A percentile compares a stretch with the other conserved stretches of the same genome.
Evolutionary conservation across 495 filamentous ascomycete genomes (phyloP).

Genomic region (Hyphodiscus hymeniophilus): DNA sequence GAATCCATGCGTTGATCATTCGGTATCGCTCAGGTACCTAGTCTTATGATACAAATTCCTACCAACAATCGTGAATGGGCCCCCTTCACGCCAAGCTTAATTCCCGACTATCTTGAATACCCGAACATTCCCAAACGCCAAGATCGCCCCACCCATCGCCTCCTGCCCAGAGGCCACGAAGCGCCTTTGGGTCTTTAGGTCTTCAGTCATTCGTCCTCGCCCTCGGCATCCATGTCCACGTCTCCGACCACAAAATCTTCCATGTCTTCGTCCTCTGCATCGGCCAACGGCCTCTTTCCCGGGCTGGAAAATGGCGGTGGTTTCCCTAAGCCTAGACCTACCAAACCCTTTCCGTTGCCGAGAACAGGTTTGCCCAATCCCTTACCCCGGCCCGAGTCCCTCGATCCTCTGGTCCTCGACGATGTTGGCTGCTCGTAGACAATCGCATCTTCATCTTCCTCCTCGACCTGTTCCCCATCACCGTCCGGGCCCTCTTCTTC

Average conservation of each 20-base stretch:
- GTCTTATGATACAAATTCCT: not conserved
- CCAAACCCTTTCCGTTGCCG: conserved; percentile 15
- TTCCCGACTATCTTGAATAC: not conserved
- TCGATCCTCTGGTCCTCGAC: conserved; percentile 9
- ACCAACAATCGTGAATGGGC: not conserved
- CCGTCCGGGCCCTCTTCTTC: conserved; percentile 18
- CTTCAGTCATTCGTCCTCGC: conserved; percentile 19
- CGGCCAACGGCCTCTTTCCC: conserved; percentile 14
- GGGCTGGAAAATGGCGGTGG: conserved; percentile 4
- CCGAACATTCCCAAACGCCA: not conserved
- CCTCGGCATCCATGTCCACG: conserved; percentile 22
- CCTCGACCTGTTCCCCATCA: conserved; percentile 28
- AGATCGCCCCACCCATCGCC: not conserved
- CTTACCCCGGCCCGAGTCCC: conserved; percentile 1
- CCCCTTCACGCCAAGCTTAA: not conserved
- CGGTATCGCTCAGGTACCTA: not conserved
- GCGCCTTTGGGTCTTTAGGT: not conserved
- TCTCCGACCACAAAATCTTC: conserved; percentile 4
- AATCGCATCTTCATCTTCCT: conserved; percentile 24
- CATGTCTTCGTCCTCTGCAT: conserved; percentile 17
- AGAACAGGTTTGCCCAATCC: conserved; percentile 17
- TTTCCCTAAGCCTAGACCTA: conserved; percentile 16
- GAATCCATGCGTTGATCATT: not conserved
- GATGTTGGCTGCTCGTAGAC: conserved; percentile 20
- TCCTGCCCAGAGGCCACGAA: not conserved